Evolutionary conservation across 352 stramenopile species (phyloP).

Genomic region (Pythium aristosporum): DNA sequence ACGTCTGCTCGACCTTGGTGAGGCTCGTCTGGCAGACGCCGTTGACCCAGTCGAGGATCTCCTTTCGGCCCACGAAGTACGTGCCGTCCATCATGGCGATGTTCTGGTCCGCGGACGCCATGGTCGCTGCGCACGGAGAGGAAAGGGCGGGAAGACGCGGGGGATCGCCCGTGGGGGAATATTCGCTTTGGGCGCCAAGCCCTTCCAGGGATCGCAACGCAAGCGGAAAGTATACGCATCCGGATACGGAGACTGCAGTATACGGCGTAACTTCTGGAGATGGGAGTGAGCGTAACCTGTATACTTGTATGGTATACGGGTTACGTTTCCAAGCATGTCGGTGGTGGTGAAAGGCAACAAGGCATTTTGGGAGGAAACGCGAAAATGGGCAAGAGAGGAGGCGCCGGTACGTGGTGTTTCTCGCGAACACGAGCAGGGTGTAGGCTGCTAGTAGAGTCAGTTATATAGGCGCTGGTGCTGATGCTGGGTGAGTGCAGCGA

Average conservation of each 20-base stretch:
- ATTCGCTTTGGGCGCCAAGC: constrained; percentile 1
- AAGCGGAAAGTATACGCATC: constrained; percentile 2
- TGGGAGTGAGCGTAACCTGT: no score
- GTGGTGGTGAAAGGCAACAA: constrained; percentile 25
- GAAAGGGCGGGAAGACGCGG: background rate
- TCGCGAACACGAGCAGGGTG: no score
- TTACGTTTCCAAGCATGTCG: background rate
- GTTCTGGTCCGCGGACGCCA: constrained; percentile 81
- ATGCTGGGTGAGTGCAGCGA: constrained; percentile 3
- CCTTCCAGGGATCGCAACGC: constrained; percentile 11
- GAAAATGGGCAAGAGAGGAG: constrained; percentile 48
- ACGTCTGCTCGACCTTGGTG: constrained; percentile 97
- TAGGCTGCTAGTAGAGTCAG: background rate
- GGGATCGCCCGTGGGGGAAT: background rate
- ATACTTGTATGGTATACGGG: constrained; percentile 1
- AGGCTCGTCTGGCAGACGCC: constrained; percentile 92
- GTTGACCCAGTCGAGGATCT: constrained; percentile 99
- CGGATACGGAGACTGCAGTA: background rate
- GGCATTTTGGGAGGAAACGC: background rate
- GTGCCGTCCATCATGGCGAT: constrained; percentile 96
- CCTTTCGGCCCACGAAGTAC: constrained; percentile 96
- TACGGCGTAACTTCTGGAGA: background rate
- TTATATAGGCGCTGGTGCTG: background rate
- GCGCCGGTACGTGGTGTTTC: constrained; percentile 9
- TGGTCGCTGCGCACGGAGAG: constrained; percentile 22